Conservation (phyloP, 2,329 filamentous ascomycete species). For the Thelonectria rubi region DNA sequence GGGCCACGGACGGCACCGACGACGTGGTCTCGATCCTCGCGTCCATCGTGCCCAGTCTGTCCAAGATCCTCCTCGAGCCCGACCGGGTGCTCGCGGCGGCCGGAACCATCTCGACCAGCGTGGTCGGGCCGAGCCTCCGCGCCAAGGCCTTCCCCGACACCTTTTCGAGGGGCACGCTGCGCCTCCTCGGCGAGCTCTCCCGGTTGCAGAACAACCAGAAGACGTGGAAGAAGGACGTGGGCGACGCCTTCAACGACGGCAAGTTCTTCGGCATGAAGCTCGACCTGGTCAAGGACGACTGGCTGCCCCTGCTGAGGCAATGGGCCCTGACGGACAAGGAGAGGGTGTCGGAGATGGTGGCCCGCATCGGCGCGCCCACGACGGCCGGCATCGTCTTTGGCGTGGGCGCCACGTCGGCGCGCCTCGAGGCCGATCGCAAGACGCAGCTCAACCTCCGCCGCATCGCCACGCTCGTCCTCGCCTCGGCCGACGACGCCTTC, state of each 20-base stretch:
- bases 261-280: constrained; percentile 82
- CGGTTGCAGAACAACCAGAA: constrained; percentile 84
- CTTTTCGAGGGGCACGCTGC: constrained; percentile 74
- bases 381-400: constrained; percentile 98
- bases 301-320: constrained; percentile 85
- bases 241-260: constrained; percentile 89
- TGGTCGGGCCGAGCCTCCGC: constrained; percentile 83
- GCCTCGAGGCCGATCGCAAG: constrained; percentile 93
- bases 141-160: constrained; percentile 89
- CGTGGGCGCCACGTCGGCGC: constrained; percentile 92
- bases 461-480: constrained; percentile 80
- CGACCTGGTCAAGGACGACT: constrained; percentile 73
- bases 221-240: constrained; percentile 90
- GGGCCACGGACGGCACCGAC: constrained; percentile 64
- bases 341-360: constrained; percentile 80
- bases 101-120: constrained; percentile 81
- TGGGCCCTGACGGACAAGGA: constrained; percentile 91
- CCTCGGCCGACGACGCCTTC: constrained; percentile 80
- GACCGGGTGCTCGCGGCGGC: constrained; percentile 85
- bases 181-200: constrained; percentile 79
- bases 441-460: constrained; percentile 90
- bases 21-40: constrained; percentile 84
- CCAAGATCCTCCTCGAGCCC: constrained; percentile 83
- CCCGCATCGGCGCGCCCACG: constrained; percentile 82
- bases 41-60: constrained; percentile 79